Conservation (phyloP, 768 basidiomycete species). For the Psilocybe cyanescens region DNA sequence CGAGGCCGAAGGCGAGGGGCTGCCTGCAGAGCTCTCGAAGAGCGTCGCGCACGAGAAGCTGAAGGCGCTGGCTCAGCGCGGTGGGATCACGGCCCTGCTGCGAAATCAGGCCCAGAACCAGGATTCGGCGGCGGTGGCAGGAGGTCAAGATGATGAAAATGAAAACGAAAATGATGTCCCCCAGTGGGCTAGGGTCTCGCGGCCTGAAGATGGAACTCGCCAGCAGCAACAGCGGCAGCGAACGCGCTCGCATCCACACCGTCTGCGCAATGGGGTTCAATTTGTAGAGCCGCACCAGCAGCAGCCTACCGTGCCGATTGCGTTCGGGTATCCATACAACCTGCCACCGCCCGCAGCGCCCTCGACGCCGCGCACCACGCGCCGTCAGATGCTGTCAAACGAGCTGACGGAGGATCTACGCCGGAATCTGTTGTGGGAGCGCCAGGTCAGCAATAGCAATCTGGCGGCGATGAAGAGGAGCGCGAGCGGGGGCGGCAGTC, state of each 20-base stretch:
- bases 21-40: slow-evolving; percentile 53
- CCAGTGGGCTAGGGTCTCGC: slow-evolving; percentile 25
- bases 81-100: slow-evolving; percentile 34
- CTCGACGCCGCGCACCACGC: slow-evolving; percentile 84
- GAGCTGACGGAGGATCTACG: slow-evolving; percentile 87
- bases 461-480: slow-evolving; percentile 38
- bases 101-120: slow-evolving; percentile 3
- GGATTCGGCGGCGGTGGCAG: background rate
- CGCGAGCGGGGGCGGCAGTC: slow-evolving; percentile 31
- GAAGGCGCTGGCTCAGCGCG: slow-evolving; percentile 55
- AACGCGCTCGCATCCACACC: slow-evolving; percentile 10
- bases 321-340: slow-evolving; percentile 71
- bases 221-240: slow-evolving; percentile 3
- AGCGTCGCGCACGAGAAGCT: slow-evolving; percentile 74
- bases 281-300: slow-evolving; percentile 1
- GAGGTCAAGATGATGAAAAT: background rate
- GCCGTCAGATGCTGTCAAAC: slow-evolving; percentile 80
- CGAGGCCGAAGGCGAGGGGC: slow-evolving; percentile 42
- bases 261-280: slow-evolving; percentile 4
- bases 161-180: slow-evolving; percentile 28
- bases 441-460: slow-evolving; percentile 63
- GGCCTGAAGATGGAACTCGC: background rate
- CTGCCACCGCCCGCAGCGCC: slow-evolving; percentile 67
- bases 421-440: slow-evolving; percentile 80
- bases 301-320: slow-evolving; percentile 44